phyloP scores from a whole-genome alignment of 2,329 filamentous ascomycete species.

The Lizonia empirigonia region DNA sequence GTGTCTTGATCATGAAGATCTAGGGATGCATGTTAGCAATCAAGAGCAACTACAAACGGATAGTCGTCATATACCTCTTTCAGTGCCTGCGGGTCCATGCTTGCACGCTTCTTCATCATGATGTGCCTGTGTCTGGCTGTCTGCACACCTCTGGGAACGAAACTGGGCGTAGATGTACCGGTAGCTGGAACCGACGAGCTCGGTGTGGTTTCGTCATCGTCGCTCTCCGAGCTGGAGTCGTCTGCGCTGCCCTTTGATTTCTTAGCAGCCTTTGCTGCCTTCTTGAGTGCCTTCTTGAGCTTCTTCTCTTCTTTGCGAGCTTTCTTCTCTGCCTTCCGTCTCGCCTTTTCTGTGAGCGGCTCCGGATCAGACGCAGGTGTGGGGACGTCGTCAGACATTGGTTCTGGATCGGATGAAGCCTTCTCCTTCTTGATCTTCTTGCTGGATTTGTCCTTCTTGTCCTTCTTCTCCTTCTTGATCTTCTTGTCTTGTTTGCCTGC shows the following conservation, averaged over 20 bases:
- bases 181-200: conserved; percentile 43
- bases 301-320: conserved; percentile 53
- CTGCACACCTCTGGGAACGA: conserved; percentile 65
- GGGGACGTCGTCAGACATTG: conserved; percentile 25
- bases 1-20: conserved; percentile 49
- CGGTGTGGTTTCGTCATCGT: conserved; percentile 39
- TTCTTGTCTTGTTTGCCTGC: conserved; percentile 30
- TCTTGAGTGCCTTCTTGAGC: conserved; percentile 56
- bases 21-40: conserved; percentile 22
- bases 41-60: neutral
- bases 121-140: conserved; percentile 82
- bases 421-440: conserved; percentile 38
- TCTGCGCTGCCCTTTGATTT: conserved; percentile 31
- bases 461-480: conserved; percentile 31
- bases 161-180: conserved; percentile 55
- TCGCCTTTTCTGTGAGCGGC: conserved; percentile 52
- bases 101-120: conserved; percentile 82
- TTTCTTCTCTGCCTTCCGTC: conserved; percentile 51
- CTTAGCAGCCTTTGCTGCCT: conserved; percentile 51
- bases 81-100: conserved; percentile 79
- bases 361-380: conserved; percentile 26
- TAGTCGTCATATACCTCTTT: conserved; percentile 71
- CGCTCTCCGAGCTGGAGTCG: conserved; percentile 36
- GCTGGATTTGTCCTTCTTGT: conserved; percentile 30
- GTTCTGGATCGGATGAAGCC: conserved; percentile 29